Evolutionary conservation across 306 rosid genomes (phyloP).

Genomic region (Prosopis cineraria): DNA sequence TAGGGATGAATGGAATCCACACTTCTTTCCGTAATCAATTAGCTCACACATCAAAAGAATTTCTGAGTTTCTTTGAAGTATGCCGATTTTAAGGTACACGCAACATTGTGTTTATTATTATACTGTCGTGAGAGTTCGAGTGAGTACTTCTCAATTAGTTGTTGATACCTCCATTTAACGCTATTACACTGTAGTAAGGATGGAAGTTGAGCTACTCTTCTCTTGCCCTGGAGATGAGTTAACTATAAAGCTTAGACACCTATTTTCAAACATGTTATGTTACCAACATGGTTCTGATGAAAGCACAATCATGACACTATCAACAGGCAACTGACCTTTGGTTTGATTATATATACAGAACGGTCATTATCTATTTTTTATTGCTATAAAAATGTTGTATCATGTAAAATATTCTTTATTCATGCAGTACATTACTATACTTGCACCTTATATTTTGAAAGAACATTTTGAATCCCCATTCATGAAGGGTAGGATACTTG

Average conservation of each 20-base stretch:
- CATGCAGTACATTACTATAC: background rate
- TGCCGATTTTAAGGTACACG: background rate
- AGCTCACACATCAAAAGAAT: background rate
- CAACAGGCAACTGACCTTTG: background rate
- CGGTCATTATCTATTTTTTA: background rate
- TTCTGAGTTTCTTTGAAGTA: background rate
- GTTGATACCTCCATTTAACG: background rate
- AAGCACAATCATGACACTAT: background rate
- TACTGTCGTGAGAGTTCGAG: background rate
- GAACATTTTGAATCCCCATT: background rate
- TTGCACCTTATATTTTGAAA: background rate
- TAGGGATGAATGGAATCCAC: background rate
- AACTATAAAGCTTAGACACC: background rate
- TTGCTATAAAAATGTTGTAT: background rate
- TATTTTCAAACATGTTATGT: background rate
- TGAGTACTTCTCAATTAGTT: background rate
- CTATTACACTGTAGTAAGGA: background rate
- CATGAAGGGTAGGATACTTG: background rate
- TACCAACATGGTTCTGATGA: background rate
- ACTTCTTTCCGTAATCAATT: background rate
- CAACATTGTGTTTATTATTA: background rate
- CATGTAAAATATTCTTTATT: background rate
- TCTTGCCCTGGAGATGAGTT: background rate
- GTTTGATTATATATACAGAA: background rate
- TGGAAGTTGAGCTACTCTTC: background rate